phyloP scores from a whole-genome alignment of 2,329 filamentous ascomycete species.

The Diaporthe velutina region DNA sequence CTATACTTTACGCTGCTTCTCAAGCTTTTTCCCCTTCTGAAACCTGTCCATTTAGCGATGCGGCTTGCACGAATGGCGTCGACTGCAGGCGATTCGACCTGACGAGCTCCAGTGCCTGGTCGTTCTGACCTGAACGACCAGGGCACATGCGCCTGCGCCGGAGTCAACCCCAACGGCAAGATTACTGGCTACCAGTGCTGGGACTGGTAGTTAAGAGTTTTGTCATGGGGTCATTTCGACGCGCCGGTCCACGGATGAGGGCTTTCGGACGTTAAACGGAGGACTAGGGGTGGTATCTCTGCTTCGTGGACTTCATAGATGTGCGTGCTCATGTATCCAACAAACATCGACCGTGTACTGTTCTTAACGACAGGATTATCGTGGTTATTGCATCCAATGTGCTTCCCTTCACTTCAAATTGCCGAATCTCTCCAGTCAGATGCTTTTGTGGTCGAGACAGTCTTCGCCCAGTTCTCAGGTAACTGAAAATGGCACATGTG shows the following conservation, averaged over 20 bases:
- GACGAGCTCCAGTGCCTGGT: not conserved
- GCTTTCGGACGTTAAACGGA: too few species aligned
- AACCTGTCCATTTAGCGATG: not conserved
- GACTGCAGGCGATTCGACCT: conserved; percentile 3
- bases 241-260: accelerated
- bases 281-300: not conserved
- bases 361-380: not conserved
- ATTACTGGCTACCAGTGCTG: not conserved
- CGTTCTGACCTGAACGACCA: not conserved
- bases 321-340: not conserved
- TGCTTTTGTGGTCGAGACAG: not conserved
- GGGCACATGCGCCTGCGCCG: not conserved
- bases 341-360: not conserved
- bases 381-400: accelerated
- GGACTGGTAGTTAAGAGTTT: not conserved
- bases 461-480: not conserved
- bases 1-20: not conserved
- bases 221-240: not conserved
- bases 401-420: not conserved
- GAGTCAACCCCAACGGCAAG: not conserved
- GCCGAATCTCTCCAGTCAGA: not conserved
- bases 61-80: not conserved
- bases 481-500: too few species aligned
- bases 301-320: not conserved
- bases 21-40: not conserved